phyloP scores from a whole-genome alignment of 148 eudicot genomes.

The Camellia japonica region DNA sequence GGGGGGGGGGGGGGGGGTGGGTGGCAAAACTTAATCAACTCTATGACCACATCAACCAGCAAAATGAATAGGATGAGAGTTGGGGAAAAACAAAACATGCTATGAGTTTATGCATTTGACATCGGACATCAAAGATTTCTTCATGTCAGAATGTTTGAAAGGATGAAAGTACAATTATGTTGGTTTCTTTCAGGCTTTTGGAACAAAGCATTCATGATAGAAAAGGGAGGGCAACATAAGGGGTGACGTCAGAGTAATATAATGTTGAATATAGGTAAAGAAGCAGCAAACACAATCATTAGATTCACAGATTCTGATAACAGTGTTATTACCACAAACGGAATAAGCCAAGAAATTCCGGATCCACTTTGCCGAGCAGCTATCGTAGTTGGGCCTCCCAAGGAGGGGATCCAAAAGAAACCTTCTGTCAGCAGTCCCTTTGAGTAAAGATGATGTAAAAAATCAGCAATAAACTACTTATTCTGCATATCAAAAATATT shows the following conservation, averaged over 20 bases:
- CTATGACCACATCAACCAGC: neutral
- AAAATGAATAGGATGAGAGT: neutral
- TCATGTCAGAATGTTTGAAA: neutral
- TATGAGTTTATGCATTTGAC: neutral
- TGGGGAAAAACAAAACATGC: neutral
- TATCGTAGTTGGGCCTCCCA: constrained; percentile 96
- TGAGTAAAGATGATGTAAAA: constrained; percentile 16
- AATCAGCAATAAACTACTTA: constrained; percentile 17
- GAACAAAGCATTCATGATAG: neutral
- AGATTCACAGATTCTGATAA: constrained; percentile 12
- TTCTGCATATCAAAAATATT: constrained; percentile 1
- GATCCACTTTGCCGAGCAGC: constrained; percentile 99
- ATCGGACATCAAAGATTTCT: neutral
- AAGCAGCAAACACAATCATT: constrained; percentile 11
- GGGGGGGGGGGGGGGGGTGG: too few species aligned
- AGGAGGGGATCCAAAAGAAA: constrained; percentile 98
- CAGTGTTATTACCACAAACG: constrained; percentile 79
- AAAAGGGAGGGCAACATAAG: constrained; percentile 8
- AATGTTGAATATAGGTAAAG: neutral
- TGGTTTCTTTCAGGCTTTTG: neutral
- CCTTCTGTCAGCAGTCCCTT: constrained; percentile 97
- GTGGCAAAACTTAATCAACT: too few species aligned
- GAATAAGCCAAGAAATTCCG: constrained; percentile 96
- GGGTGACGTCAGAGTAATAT: neutral
- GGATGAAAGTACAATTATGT: neutral